Conservation (phyloP, 345 rosid species). For the Abelmoschus esculentus region DNA sequence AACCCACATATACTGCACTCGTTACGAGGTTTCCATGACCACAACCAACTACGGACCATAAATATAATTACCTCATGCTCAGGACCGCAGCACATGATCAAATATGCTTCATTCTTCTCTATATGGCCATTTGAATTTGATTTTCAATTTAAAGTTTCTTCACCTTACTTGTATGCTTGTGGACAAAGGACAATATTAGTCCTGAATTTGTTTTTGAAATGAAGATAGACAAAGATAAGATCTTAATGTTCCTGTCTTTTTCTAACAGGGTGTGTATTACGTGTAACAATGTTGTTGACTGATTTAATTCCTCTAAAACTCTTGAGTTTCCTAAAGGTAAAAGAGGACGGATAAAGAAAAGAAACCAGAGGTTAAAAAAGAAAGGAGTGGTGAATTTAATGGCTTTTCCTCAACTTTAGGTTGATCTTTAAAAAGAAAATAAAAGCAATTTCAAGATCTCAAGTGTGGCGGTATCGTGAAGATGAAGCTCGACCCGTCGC, state of each 20-base stretch:
- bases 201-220: neutral
- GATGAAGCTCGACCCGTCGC: slow-evolving; percentile 1
- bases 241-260: neutral
- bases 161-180: neutral
- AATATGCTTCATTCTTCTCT: no score
- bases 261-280: neutral
- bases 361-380: neutral
- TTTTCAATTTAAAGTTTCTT: neutral
- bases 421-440: slow-evolving; percentile 6
- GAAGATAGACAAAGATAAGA: neutral
- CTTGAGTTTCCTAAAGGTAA: neutral
- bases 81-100: neutral
- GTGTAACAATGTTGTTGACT: neutral
- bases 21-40: slow-evolving; percentile 28
- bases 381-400: slow-evolving; percentile 1
- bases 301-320: neutral
- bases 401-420: slow-evolving; percentile 11
- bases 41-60: slow-evolving; percentile 9
- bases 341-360: neutral
- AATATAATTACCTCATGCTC: neutral
- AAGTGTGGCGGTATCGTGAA: slow-evolving; percentile 7
- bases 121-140: neutral
- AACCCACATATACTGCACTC: slow-evolving; percentile 26
- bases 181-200: neutral
- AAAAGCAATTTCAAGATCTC: slow-evolving; percentile 1